These are phyloP conservation scores for Neolentinus lepideus DNA, from an alignment of 1,284 basidiomycete genomes.

Conservation along the genomic window DNA sequence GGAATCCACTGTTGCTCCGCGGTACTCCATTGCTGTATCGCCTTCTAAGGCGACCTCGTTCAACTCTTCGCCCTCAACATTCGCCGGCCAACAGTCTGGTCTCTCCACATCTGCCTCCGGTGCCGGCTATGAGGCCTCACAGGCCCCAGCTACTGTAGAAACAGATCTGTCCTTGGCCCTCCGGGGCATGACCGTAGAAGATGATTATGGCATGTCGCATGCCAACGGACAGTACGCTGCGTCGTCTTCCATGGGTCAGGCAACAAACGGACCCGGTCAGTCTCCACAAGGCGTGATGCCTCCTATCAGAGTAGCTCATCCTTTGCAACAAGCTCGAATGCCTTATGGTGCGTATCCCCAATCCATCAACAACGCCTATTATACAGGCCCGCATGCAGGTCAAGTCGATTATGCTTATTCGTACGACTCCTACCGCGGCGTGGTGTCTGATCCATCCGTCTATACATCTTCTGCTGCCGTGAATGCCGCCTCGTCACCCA, in stretches of 20 bases:
- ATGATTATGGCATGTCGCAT: slow-evolving; percentile 33
- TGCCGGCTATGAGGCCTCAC: slow-evolving; percentile 32
- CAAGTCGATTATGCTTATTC: slow-evolving; percentile 43
- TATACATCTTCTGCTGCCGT: slow-evolving; percentile 39
- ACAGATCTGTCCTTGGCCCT: slow-evolving; percentile 50
- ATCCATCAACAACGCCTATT: slow-evolving; percentile 51
- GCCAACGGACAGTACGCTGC: slow-evolving; percentile 11
- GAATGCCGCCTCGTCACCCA: slow-evolving; percentile 30
- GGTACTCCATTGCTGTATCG: slow-evolving; percentile 32
- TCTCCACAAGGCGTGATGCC: slow-evolving; percentile 12
- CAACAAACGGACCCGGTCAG: slow-evolving; percentile 9
- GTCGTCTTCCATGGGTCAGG: slow-evolving; percentile 18
- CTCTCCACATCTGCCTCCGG: slow-evolving; percentile 14
- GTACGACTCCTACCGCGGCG: slow-evolving; percentile 44
- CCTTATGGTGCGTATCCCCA: slow-evolving; percentile 45
- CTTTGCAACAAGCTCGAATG: slow-evolving; percentile 35
- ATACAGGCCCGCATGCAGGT: slow-evolving; percentile 32
- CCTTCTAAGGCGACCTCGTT: slow-evolving; percentile 34
- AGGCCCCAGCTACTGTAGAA: slow-evolving; percentile 35
- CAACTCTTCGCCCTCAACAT: slow-evolving; percentile 12
- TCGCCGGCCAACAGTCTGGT: slow-evolving; percentile 18
- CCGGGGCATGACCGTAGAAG: slow-evolving; percentile 63
- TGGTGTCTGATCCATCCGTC: slow-evolving; percentile 39
- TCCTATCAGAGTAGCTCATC: slow-evolving; percentile 30
- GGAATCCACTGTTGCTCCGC: slow-evolving; percentile 26